Percentiles rank a stretch among this genome's conserved stretches.
phyloP scores from a whole-genome alignment of 73 alveolate genomes.

The Tetrahymena malaccensis region DNA sequence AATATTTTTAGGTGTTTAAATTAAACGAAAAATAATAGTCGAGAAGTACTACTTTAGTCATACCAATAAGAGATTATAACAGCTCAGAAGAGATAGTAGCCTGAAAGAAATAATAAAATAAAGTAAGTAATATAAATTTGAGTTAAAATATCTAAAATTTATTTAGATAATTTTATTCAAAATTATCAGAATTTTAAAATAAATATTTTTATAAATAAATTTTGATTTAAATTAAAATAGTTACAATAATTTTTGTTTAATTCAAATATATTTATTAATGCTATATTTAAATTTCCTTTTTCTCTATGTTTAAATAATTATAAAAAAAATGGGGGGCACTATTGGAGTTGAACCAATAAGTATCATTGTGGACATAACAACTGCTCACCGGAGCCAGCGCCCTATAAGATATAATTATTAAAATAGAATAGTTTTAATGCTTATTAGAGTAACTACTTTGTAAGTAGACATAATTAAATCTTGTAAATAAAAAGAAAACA shows the following conservation, averaged over 20 bases:
- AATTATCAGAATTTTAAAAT: neutral
- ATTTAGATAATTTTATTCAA: neutral
- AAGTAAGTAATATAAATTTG: neutral
- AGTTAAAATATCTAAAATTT: neutral
- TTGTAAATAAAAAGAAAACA: neutral
- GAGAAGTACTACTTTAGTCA: neutral
- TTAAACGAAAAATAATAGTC: neutral
- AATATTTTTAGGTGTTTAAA: no score
- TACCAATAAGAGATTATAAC: neutral
- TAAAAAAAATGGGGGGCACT: neutral
- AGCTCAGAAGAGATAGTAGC: neutral
- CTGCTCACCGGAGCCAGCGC: neutral
- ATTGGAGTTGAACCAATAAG: neutral
- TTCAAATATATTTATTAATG: no score
- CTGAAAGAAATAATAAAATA: neutral
- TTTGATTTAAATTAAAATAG: no score
- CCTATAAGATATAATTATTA: neutral
- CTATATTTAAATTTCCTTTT: no score
- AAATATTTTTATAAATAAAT: no score
- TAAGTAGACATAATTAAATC: neutral
- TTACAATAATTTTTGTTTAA: no score
- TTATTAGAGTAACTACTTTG: neutral
- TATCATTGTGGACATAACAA: neutral
- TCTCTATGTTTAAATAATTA: no score
- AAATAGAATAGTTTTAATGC: neutral